Evolutionary conservation across 2,329 filamentous ascomycete species (phyloP), one percentile per base, ranked within the genome.

Genomic region (Xylogone sp.): DNA sequence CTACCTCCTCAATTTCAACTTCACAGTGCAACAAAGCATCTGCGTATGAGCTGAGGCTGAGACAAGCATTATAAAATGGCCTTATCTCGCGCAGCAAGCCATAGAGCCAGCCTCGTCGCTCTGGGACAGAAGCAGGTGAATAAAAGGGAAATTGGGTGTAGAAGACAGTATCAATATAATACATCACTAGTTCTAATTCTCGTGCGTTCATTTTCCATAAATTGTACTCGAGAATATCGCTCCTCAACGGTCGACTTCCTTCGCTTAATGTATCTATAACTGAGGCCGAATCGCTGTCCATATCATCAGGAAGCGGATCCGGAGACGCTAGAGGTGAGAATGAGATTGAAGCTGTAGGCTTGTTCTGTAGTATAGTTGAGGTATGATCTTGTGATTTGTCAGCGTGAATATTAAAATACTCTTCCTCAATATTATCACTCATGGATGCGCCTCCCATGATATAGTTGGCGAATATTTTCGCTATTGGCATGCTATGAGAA

Each of bases 61-160:
- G 27, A 20, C 43, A 42, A 9, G 46, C 16, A 22, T 53, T 46
- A 42, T 49, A 53, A 16, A 53, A 22, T 7, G 47, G 42, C 18
- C 46, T 49, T 21, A n/a, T n/a, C n/a, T 34, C 20, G 6, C 39
- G 31, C 7, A 48, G 42, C 10, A 48, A 39, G 6, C 29, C 39
- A 13, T 42, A 21, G 7, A 48, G 16, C 46, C 46, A 48, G 18
- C 46, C 46, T 3, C 46, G 46, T 22, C 46, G 29, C n/a, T n/a
- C n/a, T n/a, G n/a, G n/a, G n/a, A n/a, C 46, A 16, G 42, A 42
- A 9, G 29, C 22, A 21, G 24, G 24, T 18, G 29, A 42, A 24
- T 48, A 21, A 20, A 48, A 42, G 16, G 24, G 39, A 20, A 48
- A 48, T 22, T 48, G 46, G 29, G 21, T 42, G 2, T 29, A 34